Evolutionary conservation across 441 rosid species (phyloP), one percentile per base, ranked within the genome.

Genomic region (Gossypium gossypioides): DNA sequence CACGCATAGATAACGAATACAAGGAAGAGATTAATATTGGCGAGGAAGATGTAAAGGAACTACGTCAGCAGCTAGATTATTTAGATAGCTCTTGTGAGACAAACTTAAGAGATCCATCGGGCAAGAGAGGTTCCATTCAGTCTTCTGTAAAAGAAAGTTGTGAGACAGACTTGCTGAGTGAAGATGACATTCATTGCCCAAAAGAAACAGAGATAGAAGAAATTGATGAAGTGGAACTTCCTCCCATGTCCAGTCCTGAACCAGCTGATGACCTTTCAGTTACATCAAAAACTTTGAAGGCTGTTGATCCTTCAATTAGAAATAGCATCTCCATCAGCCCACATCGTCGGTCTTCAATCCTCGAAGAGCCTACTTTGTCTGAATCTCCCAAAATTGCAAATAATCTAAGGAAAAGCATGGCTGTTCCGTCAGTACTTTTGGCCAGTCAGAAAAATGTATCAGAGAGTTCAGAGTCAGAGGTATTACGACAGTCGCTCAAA

Each of bases 381-480:
- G 97, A 95, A 81, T 95, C 97, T 69, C 97, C 99, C 19, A 95
- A 86, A 86, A 83, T 95, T 68, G 86, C 84, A 83, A 83, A 84
- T 70, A 78, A 81, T 60, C 76, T 62, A 70, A 85, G 94, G 83
- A 94, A 83, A 79, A 92, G 96, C 76, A 65, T 83, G 75, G 79
- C 79, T 59, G 62, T 84, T 74, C 77, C 93, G 65, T 79, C 96
- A 55, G 59, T 84, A 59, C 78, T 82, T 74, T 78, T 84, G 72
- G 76, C 86, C 69, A 85, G 85, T 71, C 86, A 82, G 81, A 83
- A 73, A 62, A 82, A 78, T 81, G 68, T 76, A 61, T 81, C 83
- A 0, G 84, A 80, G 76, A 88, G 86, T 57, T 69, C 81, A 42
- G 82, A 76, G 54, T 64, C 81, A 19, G 78, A 77, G 44, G 76